phyloP scores from a whole-genome alignment of 768 basidiomycete species.

The Psilocybe sp. region DNA sequence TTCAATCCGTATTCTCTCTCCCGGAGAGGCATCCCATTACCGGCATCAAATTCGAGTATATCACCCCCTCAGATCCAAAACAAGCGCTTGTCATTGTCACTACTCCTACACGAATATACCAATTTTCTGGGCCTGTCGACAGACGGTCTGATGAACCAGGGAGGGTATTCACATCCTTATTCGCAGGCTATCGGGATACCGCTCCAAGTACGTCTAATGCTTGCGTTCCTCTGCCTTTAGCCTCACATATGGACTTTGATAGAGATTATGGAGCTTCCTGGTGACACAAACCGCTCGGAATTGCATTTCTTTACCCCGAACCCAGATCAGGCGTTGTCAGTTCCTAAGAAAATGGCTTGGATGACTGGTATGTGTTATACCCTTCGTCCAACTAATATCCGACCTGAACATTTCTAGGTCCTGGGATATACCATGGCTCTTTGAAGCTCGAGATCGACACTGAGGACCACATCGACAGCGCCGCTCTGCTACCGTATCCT shows the following conservation, averaged over 20 bases:
- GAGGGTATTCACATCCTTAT: constrained; percentile 71
- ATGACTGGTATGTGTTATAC: constrained; percentile 64
- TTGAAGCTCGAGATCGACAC: constrained; percentile 67
- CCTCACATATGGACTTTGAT: constrained; percentile 11
- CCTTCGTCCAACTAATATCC: neutral
- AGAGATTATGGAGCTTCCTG: constrained; percentile 93
- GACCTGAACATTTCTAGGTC: constrained; percentile 41
- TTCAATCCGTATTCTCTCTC: constrained; percentile 71
- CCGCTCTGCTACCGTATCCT: constrained; percentile 78
- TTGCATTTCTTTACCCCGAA: constrained; percentile 77
- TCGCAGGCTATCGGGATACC: constrained; percentile 69
- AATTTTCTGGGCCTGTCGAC: constrained; percentile 73
- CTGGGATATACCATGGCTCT: constrained; percentile 85
- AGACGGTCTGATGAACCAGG: constrained; percentile 72
- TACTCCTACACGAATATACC: constrained; percentile 87
- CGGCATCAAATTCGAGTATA: constrained; percentile 80
- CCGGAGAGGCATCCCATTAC: constrained; percentile 82
- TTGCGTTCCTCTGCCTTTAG: constrained; percentile 12
- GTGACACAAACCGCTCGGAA: constrained; percentile 71
- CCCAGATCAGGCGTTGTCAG: constrained; percentile 62
- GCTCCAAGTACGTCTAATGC: constrained; percentile 62
- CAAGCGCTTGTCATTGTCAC: constrained; percentile 75
- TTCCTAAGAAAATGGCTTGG: constrained; percentile 84
- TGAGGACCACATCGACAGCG: constrained; percentile 75
- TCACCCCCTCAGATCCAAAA: constrained; percentile 60